Percentiles rank a stretch among this genome's conserved stretches.
phyloP scores from a whole-genome alignment of 805 yeast species.

The Teunomyces kruisii region DNA sequence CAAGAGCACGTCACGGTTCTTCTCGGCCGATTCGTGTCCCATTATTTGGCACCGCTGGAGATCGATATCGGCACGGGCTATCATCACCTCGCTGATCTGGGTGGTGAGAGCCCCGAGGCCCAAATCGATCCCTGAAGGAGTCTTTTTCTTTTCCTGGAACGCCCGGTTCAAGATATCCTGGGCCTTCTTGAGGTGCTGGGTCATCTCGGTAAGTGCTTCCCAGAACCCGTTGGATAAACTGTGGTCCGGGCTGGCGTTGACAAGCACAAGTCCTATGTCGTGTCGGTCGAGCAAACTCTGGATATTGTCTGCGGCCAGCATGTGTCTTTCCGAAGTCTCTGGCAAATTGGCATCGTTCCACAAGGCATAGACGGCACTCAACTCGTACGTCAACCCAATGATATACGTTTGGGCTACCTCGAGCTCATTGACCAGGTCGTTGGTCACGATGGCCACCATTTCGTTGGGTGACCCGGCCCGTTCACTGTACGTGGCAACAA shows the following conservation, averaged over 20 bases:
- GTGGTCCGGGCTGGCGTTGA: constrained; percentile 8
- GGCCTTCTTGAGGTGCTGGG: constrained; percentile 36
- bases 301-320: constrained; percentile 45
- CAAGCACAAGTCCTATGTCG: constrained; percentile 14
- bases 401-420: constrained; percentile 27
- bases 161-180: constrained; percentile 29
- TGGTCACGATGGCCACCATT: constrained; percentile 27
- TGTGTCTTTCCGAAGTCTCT: constrained; percentile 32
- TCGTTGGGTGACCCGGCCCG: constrained; percentile 14
- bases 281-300: constrained; percentile 43
- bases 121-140: constrained; percentile 15
- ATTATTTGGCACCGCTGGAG: constrained; percentile 44
- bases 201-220: constrained; percentile 40
- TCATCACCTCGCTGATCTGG: constrained; percentile 42
- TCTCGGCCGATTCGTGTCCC: constrained; percentile 26
- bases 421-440: constrained; percentile 29
- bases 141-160: constrained; percentile 15
- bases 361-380: constrained; percentile 15
- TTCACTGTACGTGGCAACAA: constrained; percentile 18
- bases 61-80: constrained; percentile 56
- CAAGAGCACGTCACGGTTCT: constrained; percentile 29
- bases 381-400: constrained; percentile 22
- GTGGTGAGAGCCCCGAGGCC: constrained; percentile 33
- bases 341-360: constrained; percentile 37
- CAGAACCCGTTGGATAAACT: constrained; percentile 29